Evolutionary conservation across 768 basidiomycete genomes (phyloP).

Genomic region (Boletus bicolor): DNA sequence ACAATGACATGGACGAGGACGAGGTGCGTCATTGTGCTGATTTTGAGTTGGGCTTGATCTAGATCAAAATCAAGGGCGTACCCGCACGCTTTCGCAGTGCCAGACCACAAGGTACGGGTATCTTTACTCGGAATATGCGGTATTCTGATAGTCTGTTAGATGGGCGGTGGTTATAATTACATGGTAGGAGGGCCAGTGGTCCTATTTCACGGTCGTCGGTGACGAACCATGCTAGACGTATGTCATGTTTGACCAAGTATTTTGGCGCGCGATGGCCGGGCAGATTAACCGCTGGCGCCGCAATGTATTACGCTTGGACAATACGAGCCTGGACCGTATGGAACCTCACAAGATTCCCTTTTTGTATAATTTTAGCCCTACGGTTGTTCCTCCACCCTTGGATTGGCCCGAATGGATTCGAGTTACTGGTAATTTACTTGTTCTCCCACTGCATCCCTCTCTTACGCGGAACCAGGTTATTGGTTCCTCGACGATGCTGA

Average conservation of each 20-base stretch:
- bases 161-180: constrained; percentile 98
- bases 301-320: constrained; percentile 66
- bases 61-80: constrained; percentile 60
- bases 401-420: constrained; percentile 99
- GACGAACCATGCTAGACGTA: constrained; percentile 56
- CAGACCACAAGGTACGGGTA: constrained; percentile 76
- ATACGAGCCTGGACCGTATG: constrained; percentile 91
- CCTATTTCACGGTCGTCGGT: constrained; percentile 1
- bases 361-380: constrained; percentile 94
- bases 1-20: constrained; percentile 99
- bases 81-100: constrained; percentile 97
- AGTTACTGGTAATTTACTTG: constrained; percentile 61
- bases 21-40: constrained; percentile 40
- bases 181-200: constrained; percentile 60
- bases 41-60: not conserved
- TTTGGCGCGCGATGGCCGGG: constrained; percentile 92
- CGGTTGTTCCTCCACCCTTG: constrained; percentile 85
- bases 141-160: constrained; percentile 42
- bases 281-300: constrained; percentile 95
- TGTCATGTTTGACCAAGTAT: constrained; percentile 96
- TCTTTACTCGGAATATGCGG: not conserved
- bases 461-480: constrained; percentile 57
- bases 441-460: not conserved
- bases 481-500: constrained; percentile 97
- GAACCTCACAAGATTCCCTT: constrained; percentile 98